Evolutionary conservation across 192 early-diverging fungal genomes (phyloP), one percentile per base, ranked within the genome.

Genomic region (Dispira simplex): DNA sequence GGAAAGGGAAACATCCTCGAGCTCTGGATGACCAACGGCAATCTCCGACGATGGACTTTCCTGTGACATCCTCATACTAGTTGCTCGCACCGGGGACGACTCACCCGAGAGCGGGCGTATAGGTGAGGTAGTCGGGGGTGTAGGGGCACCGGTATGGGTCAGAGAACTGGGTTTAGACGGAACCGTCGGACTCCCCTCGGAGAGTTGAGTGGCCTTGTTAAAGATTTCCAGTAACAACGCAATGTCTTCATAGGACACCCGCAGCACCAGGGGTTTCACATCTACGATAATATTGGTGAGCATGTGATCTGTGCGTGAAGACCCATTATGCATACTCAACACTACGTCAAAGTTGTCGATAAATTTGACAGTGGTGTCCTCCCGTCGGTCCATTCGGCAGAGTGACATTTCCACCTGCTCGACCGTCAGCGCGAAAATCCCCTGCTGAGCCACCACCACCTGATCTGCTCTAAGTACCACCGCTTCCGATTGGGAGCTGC

Each of bases 311-410:
- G 81, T 81, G 0, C 73, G 75, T 5, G 82, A 73, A 11, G 76
- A 75, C 12, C 83, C 82, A 44, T 78, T 82, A 65, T 94, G 92
- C 82, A 92, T 82, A 0, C 83, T 81, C 23, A 91, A 62, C 5
- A 85, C 83, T 16, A 95, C 70, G 55, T 94, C 85, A 71, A 95
- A 95, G 48, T 89, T 89, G 65, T 97, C 88, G 67, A 99, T 89
- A 49, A 97, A 90, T 9, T 85, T 82, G 21, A 96, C 68, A 8
- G 77, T 77, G 0, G 93, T 90, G 45, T 89, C 85, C 10, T 84
- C 76, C 12, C 89, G 76, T 55, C 81, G 84, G 66, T 92, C 87
- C 82, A 97, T 90, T 11, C 80, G 80, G 78, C 93, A 98, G 14
- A 99, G 77, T 44, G 87, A 88, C 80, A 97, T 90, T 46, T 91